Base-by-base conservation (phyloP, 192 early-diverging fungal species). In the Oehlia diaphana region DNA sequence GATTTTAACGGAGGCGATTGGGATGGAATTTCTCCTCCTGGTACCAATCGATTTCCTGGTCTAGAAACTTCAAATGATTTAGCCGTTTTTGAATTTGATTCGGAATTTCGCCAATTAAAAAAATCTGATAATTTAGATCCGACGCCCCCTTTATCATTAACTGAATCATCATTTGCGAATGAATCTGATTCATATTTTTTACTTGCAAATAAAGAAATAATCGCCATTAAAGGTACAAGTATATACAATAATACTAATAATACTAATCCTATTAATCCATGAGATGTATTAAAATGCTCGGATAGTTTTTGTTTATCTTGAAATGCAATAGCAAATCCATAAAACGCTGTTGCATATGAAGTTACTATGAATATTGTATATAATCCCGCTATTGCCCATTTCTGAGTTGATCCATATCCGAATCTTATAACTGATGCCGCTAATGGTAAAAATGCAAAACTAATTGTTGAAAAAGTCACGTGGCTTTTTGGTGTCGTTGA, bases 11-110 rank as follows among this genome's bases (percentile, higher is more conserved):
- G 42, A 3, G 50, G 21, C 1, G 44, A 47, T 47, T 47, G 44
- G 12, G 44, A 47, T 73, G 21, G n/a, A 33, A 3, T 21, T 72
- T 10, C 44, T 70, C 9, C 68, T 72, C 9, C 37, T 7, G 69
- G 12, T 72, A 16, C 37, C 10, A 28, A 28, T 23, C 26, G 65
- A 66, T 66, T 66, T 72, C 47, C 70, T 37, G 39, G 72, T 74
- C 72, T 47, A 14, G 44, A 28, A n/a, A 74, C 72, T 74, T 74
- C 49, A 33, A 74, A 74, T 33, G 72, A 53, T 61, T 74, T 74
- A 28, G 19, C 37, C 5, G 23, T 5, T 35, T 74, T 50, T 58
- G 12, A 26, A 74, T 74, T 31, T 16, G 9, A 6, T 16, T 49
- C 53, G 13, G 72, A 74, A 53, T 53, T 33, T 16, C 37, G 26